Base-by-base conservation (phyloP, 441 rosid genomes). In the Brassica hybrid region DNA sequence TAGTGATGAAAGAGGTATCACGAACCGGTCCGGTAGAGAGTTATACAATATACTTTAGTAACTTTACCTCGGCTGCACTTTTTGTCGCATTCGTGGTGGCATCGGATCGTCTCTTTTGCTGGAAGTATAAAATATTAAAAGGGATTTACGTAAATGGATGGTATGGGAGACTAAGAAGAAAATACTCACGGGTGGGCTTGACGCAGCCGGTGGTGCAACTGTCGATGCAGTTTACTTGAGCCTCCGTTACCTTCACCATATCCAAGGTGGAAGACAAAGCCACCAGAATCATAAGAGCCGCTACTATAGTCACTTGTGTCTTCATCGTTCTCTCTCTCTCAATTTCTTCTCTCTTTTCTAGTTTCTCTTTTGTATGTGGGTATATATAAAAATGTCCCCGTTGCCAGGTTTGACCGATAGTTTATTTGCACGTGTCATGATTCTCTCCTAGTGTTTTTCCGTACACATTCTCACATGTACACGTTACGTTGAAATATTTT, bases 181-280 rank as follows among this genome's bases (percentile, higher is more conserved):
- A 60, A 6, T 69, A 76, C 64, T 69, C 59, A 76, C 79, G 5
- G 5, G 56, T 41, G 4, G 57, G 74, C 17, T 62, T 65, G 43
- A 69, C 79, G 64, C 79, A 76, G 69, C 69, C 79, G 27, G 79
- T 76, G 74, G 70, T 10, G 79, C 79, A 76, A 50, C 56, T 48
- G 69, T 76, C 79, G 45, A 63, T 50, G 70, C 74, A 76, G 45
- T 69, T 25, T 69, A 32, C 67, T 76, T 58, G 74, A 34, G 79
- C 79, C 57, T 34, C 79, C 4, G 21, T 67, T 50, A 76, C 54
- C 68, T 12, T 67, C 64, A 76, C 54, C 73, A 45, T 68, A 61
- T 67, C 66, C 21, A 75, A 11, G 69, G n/a, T 69, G 25, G 69
- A 69, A 16, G 68, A 69, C 10, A 62, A 52, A 18, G 65, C 69